These are phyloP conservation scores for Mortierella sp. DNA, from an alignment of 371 early-diverging fungal genomes.

Conservation along the genomic window DNA sequence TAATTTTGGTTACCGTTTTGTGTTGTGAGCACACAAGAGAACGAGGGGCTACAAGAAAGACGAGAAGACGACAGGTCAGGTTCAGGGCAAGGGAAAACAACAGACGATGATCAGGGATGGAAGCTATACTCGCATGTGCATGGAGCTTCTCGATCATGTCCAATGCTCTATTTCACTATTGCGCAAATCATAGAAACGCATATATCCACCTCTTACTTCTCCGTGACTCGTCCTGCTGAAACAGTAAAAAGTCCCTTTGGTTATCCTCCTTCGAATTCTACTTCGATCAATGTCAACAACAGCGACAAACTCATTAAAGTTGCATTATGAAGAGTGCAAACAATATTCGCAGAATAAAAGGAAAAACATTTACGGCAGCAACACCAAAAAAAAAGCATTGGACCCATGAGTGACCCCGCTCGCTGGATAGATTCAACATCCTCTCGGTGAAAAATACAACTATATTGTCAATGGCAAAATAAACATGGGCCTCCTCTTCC, in stretches of 20 bases:
- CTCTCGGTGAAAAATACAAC: neutral
- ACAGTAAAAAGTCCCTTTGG: neutral
- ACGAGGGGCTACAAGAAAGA: neutral
- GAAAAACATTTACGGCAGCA: neutral
- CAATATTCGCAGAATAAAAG: neutral
- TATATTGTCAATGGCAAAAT: neutral
- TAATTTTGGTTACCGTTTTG: neutral
- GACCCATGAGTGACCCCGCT: neutral
- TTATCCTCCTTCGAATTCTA: neutral
- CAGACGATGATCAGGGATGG: neutral
- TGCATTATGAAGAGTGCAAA: neutral
- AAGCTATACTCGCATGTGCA: neutral
- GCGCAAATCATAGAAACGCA: neutral
- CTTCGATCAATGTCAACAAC: neutral
- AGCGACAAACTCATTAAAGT: neutral
- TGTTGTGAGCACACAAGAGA: neutral
- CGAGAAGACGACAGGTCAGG: neutral
- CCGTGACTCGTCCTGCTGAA: neutral
- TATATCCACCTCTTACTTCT: neutral
- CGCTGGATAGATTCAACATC: constrained; percentile 2
- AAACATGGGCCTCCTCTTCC: neutral
- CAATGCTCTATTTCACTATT: too few relatives aligned
- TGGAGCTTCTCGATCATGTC: neutral
- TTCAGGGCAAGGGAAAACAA: neutral
- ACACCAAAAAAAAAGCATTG: neutral